These are phyloP conservation scores for Erythrophleum ivorense DNA, from an alignment of 331 rosid species.

Conservation along the genomic window DNA sequence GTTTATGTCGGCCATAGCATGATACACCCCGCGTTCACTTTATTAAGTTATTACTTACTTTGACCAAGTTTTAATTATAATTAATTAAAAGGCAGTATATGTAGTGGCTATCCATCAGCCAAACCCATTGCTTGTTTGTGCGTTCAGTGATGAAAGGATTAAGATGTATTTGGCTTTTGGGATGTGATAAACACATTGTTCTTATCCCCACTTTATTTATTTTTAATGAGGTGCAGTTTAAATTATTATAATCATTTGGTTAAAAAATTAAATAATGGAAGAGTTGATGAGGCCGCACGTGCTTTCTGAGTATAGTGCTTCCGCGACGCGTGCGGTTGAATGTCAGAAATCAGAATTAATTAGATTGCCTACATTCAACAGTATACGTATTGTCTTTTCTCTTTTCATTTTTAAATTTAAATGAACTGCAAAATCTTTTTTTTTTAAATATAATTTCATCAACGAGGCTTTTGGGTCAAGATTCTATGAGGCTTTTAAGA, in stretches of 20 bases:
- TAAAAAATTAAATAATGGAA: constrained; percentile 44
- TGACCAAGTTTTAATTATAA: constrained; percentile 31
- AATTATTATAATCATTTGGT: constrained; percentile 33
- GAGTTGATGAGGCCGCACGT: constrained; percentile 59
- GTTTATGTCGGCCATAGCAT: constrained; percentile 64
- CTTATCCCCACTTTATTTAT: constrained; percentile 21
- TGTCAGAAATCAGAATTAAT: constrained; percentile 39
- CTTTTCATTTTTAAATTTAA: background rate
- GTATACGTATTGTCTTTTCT: background rate
- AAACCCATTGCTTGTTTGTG: constrained; percentile 39
- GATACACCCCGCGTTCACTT: constrained; percentile 39
- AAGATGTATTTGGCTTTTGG: constrained; percentile 33
- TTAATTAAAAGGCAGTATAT: background rate
- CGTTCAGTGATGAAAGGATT: constrained; percentile 42
- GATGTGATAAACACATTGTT: constrained; percentile 45
- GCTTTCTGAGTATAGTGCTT: constrained; percentile 49
- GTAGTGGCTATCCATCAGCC: constrained; percentile 26
- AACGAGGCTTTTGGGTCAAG: no score
- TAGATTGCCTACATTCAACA: constrained; percentile 31
- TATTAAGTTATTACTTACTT: constrained; percentile 42
- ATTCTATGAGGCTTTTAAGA: no score
- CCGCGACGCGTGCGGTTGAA: constrained; percentile 64
- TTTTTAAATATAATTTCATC: background rate
- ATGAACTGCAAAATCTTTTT: background rate
- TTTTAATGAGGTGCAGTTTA: constrained; percentile 9